Conservation (phyloP, 805 yeast species). For the Brettanomyces bruxellensis region DNA sequence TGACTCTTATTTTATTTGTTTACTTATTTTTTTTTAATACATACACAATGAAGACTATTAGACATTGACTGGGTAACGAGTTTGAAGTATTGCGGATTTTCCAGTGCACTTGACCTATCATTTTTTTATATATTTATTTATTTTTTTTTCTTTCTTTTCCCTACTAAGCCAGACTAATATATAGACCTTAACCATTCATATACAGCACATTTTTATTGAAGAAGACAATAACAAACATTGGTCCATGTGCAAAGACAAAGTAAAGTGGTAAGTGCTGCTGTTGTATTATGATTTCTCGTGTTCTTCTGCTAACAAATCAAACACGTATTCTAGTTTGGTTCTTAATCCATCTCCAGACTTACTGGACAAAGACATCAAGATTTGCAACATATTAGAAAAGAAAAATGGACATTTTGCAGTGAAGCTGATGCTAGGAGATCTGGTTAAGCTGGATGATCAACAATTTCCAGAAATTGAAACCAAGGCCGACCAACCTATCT, state of each 20-base stretch:
- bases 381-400: constrained; percentile 38
- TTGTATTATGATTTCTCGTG: not conserved
- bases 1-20: no score
- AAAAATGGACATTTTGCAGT: constrained; percentile 64
- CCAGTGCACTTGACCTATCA: no score
- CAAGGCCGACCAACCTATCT: constrained; percentile 9
- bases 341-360: constrained; percentile 35
- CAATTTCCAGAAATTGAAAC: constrained; percentile 3
- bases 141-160: no score
- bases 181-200: no score
- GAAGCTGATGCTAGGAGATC: constrained; percentile 44
- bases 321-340: constrained; percentile 23
- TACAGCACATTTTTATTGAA: no score
- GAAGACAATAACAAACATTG: not conserved
- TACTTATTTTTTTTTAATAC: no score
- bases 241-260: constrained; percentile 1
- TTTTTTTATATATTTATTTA: no score
- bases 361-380: constrained; percentile 34
- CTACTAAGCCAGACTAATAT: no score
- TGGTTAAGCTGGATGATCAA: constrained; percentile 10
- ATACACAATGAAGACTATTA: no score
- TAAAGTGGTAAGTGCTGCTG: constrained; percentile 3
- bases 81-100: no score
- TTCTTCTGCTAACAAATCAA: not conserved
- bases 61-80: no score